These are phyloP conservation scores for Sonneratia caseolaris DNA, from an alignment of 345 rosid species.

Conservation along the genomic window DNA sequence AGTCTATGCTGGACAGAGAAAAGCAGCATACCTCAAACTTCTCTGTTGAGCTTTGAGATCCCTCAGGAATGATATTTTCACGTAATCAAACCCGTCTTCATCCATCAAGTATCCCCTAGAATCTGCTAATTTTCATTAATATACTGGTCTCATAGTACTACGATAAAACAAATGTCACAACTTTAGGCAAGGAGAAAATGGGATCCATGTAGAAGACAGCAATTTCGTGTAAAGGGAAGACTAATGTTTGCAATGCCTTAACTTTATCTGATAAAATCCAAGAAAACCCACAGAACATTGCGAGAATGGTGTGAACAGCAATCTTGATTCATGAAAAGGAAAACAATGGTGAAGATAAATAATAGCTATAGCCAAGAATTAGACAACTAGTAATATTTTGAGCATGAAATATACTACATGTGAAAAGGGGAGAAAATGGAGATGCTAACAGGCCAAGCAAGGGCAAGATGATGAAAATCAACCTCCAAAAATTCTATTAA, in stretches of 20 bases:
- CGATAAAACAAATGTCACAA: too few relatives aligned
- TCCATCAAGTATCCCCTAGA: slow-evolving; percentile 93
- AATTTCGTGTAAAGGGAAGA: too few relatives aligned
- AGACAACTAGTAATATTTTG: not conserved
- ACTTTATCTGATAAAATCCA: too few relatives aligned
- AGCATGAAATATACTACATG: not conserved
- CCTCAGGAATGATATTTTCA: slow-evolving; percentile 90
- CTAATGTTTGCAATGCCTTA: too few relatives aligned
- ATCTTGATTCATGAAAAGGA: too few relatives aligned
- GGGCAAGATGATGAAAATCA: not conserved
- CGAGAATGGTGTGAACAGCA: too few relatives aligned
- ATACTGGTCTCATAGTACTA: too few relatives aligned
- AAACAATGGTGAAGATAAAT: too few relatives aligned
- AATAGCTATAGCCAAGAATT: too few relatives aligned
- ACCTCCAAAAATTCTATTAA: not conserved
- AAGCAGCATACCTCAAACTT: slow-evolving; percentile 60
- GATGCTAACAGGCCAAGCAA: not conserved
- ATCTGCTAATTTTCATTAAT: slow-evolving; percentile 18
- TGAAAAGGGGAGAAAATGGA: not conserved
- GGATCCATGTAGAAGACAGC: too few relatives aligned
- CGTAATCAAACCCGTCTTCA: slow-evolving; percentile 92
- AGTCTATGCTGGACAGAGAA: not conserved
- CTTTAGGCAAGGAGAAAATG: too few relatives aligned
- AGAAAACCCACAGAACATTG: too few relatives aligned
- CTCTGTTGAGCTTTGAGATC: slow-evolving; percentile 91